phyloP scores from a whole-genome alignment of 1,139 yeast species.

The Geotrichum cucujoidarum region DNA sequence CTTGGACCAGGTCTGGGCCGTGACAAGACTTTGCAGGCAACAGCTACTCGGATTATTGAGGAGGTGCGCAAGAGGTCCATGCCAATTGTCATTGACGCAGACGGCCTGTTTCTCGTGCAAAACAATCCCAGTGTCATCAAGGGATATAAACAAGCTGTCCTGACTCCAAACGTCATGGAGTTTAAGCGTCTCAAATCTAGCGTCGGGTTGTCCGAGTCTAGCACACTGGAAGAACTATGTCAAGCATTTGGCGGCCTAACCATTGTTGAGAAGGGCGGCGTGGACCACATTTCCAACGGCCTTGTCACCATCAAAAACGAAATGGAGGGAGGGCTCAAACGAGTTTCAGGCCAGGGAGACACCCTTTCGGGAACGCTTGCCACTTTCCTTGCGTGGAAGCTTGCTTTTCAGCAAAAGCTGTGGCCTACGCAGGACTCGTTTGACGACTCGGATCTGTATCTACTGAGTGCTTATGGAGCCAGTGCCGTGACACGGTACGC shows the following conservation, averaged over 20 bases:
- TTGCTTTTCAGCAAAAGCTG: slow-evolving; percentile 49
- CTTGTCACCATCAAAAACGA: slow-evolving; percentile 27
- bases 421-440: slow-evolving; percentile 49
- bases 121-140: slow-evolving; percentile 50
- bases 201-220: slow-evolving; percentile 39
- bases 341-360: slow-evolving; percentile 91
- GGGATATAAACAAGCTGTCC: slow-evolving; percentile 52
- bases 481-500: slow-evolving; percentile 63
- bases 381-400: slow-evolving; percentile 61
- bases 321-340: slow-evolving; percentile 57
- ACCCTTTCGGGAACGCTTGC: slow-evolving; percentile 69
- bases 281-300: slow-evolving; percentile 59
- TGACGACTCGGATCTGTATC: slow-evolving; percentile 39
- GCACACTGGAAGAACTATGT: slow-evolving; percentile 46
- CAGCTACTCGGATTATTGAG: slow-evolving; percentile 53
- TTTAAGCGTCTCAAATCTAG: slow-evolving; percentile 61
- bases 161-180: slow-evolving; percentile 90
- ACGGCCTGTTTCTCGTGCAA: slow-evolving; percentile 64
- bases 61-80: slow-evolving; percentile 48
- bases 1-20: slow-evolving; percentile 95
- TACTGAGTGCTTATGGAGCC: slow-evolving; percentile 74
- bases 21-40: slow-evolving; percentile 60
- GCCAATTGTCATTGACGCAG: slow-evolving; percentile 86
- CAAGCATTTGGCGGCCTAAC: slow-evolving; percentile 55
- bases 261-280: slow-evolving; percentile 65